Conservation (phyloP, 2,329 filamentous ascomycete species). For the Aspergillus calidoustus region DNA sequence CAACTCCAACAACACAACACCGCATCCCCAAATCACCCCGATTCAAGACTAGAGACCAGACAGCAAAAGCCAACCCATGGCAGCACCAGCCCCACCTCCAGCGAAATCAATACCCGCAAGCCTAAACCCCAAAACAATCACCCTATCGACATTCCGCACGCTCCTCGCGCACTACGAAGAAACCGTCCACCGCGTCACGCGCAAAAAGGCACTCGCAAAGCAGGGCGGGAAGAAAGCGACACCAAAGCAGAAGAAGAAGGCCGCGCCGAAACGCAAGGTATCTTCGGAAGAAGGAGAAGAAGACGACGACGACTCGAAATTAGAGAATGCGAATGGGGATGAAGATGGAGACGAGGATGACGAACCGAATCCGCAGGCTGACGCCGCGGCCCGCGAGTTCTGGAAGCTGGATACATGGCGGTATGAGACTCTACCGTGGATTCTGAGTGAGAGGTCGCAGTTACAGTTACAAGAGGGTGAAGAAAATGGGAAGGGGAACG, state of each 20-base stretch:
- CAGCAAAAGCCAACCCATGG: not conserved
- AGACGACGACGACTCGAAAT: not conserved
- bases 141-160: conserved; percentile 29
- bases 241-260: conserved; percentile 12
- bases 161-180: conserved; percentile 34
- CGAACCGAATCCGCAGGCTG: conserved; percentile 15
- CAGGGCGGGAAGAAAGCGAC: conserved; percentile 14
- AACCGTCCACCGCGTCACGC: conserved; percentile 32
- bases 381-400: conserved; percentile 31
- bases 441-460: conserved; percentile 25
- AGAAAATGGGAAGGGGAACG: conserved; percentile 15
- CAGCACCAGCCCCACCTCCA: not conserved
- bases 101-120: not conserved
- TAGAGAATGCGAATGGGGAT: not conserved
- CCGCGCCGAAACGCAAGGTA: not conserved
- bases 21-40: not conserved
- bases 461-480: not conserved
- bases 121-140: conserved; percentile 34
- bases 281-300: not conserved
- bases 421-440: conserved; percentile 39
- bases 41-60: not conserved
- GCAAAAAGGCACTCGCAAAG: conserved; percentile 28
- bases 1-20: not conserved
- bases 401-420: conserved; percentile 44
- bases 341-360: not conserved